These are phyloP conservation scores for Metschnikowia sp. DNA, from an alignment of 805 yeast genomes.

Conservation along the genomic window DNA sequence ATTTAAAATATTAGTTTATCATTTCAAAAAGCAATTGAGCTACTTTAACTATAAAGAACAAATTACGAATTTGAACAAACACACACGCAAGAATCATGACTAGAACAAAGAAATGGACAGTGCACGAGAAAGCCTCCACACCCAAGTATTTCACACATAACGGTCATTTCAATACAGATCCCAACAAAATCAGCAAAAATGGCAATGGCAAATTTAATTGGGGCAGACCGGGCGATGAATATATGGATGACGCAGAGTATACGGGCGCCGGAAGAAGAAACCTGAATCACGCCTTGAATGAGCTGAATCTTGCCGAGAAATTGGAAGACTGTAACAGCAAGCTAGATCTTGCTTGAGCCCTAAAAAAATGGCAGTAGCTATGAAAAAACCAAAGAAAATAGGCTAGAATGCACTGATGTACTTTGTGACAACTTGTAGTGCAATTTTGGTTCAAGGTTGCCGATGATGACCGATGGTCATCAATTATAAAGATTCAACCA, in stretches of 20 bases:
- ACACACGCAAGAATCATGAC: conserved; percentile 44
- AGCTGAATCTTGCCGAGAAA: conserved; percentile 24
- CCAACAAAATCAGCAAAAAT: conserved; percentile 72
- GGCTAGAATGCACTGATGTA: too few relatives aligned
- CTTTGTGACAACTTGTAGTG: too few relatives aligned
- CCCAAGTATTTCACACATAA: conserved; percentile 77
- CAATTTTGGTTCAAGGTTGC: too few relatives aligned
- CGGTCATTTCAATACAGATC: conserved; percentile 66
- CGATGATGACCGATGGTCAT: too few relatives aligned
- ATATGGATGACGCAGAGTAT: conserved; percentile 53
- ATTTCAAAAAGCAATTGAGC: too few relatives aligned
- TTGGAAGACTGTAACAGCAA: conserved; percentile 16
- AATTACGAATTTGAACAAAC: too few relatives aligned
- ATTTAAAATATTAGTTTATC: too few relatives aligned
- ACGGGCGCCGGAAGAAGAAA: conserved; percentile 31
- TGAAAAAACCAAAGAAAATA: too few relatives aligned
- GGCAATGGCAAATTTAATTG: conserved; percentile 89
- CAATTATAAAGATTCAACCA: too few relatives aligned
- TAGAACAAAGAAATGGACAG: conserved; percentile 76
- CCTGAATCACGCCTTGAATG: conserved; percentile 37
- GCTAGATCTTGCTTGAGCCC: background rate
- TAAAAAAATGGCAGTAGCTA: too few relatives aligned
- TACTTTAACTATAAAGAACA: too few relatives aligned
- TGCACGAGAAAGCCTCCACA: conserved; percentile 55
- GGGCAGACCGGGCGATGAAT: conserved; percentile 82